Percentiles rank a stretch among this genome's conserved stretches.
These are phyloP conservation scores for Sodiomyces alkalinus DNA, from an alignment of 2,329 filamentous ascomycete species.

Conservation along the genomic window DNA sequence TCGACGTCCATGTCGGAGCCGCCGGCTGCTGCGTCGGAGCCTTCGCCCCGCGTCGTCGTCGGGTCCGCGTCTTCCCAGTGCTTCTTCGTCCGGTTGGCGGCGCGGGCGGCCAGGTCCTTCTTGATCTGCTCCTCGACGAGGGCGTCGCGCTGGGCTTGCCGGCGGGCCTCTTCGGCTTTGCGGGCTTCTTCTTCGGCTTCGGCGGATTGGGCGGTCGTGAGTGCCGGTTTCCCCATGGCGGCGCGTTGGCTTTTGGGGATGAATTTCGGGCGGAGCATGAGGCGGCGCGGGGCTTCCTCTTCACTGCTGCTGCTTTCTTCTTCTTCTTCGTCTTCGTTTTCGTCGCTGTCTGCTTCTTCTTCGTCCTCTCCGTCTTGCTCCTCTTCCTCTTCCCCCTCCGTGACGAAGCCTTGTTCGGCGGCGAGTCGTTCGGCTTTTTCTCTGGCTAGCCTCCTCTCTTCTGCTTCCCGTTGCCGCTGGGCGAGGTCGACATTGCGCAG, in stretches of 20 bases:
- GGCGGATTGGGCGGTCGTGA: slow-evolving; percentile 7
- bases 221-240: slow-evolving; percentile 8
- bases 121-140: slow-evolving; percentile 81
- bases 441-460: slow-evolving; percentile 29
- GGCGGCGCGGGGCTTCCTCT: slow-evolving; percentile 37
- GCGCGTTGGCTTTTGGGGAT: slow-evolving; percentile 42
- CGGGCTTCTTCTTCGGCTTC: slow-evolving; percentile 19
- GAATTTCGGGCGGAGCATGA: slow-evolving; percentile 50
- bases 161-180: slow-evolving; percentile 46
- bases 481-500: slow-evolving; percentile 37
- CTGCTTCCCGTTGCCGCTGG: slow-evolving; percentile 28
- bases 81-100: slow-evolving; percentile 62
- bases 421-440: slow-evolving; percentile 35
- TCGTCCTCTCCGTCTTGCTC: slow-evolving; percentile 25
- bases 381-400: slow-evolving; percentile 33
- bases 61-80: slow-evolving; percentile 62
- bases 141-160: slow-evolving; percentile 57
- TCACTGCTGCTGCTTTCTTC: slow-evolving; percentile 36
- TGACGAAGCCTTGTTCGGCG: slow-evolving; percentile 48
- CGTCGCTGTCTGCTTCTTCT: slow-evolving; percentile 16
- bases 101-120: slow-evolving; percentile 61
- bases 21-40: too few relatives aligned
- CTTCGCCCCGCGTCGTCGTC: slow-evolving; percentile 37
- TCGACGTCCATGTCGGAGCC: slow-evolving; percentile 59
- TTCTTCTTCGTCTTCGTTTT: slow-evolving; percentile 18